Evolutionary conservation across 805 yeast species (phyloP), one percentile per base, ranked within the genome.

Genomic region (Teunomyces pallodes): DNA sequence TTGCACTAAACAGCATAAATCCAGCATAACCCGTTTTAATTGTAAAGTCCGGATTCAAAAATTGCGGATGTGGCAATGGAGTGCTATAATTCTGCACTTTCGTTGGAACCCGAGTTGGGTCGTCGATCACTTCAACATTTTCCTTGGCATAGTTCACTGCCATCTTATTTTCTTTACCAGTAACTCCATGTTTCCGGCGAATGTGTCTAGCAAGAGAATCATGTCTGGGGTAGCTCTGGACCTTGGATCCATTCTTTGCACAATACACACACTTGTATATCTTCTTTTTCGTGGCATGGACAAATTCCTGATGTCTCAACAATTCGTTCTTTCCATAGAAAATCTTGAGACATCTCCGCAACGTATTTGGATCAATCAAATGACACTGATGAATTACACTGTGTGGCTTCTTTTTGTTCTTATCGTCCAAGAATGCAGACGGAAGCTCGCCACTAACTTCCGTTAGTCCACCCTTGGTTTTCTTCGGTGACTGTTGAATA

Each of bases 91-190:
- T 43, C 43, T 47, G 52, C 10, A 43, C 50, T 33, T 45, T 45
- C 7, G 46, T 45, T 12, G 47, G 46, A 4, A 38, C 27, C n/a
- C 47, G 54, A 2, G 47, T 48, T 5, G 61, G 56, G 43, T 69
- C 74, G 42, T 69, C 74, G 17, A 69, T 62, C 9, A 66, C 56
- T 39, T 67, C 75, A 1, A 73, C 77, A 45, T 70, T 66, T 38
- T 69, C 72, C 48, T 73, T 69, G 3, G 77, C 77, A 49, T 70
- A 66, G 51, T 65, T 64, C n/a, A 73, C 76, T 0, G 77, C 77
- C 56, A 65, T 55, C 48, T 72, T 73, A 54, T 72, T 72, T 42
- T 72, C 77, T 43, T 69, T 68, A 2, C 77, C 77, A 3, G 75
- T 70, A 17, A 73, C 65, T 1, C 75, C 74, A 54, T 73, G 77